These are phyloP conservation scores for Allomyces macrogynus DNA, from an alignment of 192 early-diverging fungal species.

Conservation along the genomic window DNA sequence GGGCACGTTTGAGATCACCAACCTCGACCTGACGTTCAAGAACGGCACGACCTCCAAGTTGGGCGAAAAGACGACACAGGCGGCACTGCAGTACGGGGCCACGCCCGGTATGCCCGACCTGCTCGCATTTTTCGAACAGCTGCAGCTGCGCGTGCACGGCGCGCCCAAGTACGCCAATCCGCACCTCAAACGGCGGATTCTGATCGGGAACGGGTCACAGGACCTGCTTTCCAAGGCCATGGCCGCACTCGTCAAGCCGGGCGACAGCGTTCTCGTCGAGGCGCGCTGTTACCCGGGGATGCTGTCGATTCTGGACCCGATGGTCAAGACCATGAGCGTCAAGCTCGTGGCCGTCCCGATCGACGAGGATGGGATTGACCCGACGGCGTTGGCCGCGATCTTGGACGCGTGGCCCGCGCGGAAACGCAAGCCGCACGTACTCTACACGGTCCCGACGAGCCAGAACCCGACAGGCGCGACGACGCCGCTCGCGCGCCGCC, in stretches of 20 bases:
- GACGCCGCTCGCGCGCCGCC: constrained; percentile 53
- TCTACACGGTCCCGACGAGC: constrained; percentile 68
- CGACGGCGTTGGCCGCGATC: constrained; percentile 26
- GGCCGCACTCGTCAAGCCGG: constrained; percentile 27
- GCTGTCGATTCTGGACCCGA: constrained; percentile 4
- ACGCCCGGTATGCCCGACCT: background rate
- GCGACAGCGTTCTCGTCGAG: constrained; percentile 37
- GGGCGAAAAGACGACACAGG: background rate
- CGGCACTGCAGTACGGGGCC: background rate
- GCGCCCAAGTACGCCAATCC: background rate
- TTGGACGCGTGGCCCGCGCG: constrained; percentile 20
- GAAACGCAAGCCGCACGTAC: constrained; percentile 19
- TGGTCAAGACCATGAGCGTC: constrained; percentile 26
- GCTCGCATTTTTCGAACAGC: background rate
- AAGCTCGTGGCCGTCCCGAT: constrained; percentile 23
- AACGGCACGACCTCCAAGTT: background rate
- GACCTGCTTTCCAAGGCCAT: constrained; percentile 17
- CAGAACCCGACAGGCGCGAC: constrained; percentile 79
- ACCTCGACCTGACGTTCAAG: background rate
- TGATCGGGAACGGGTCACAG: background rate
- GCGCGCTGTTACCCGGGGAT: constrained; percentile 38
- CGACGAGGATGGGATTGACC: constrained; percentile 43
- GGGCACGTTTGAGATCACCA: constrained; percentile 5
- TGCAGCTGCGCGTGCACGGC: background rate
- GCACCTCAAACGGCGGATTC: background rate